These are phyloP conservation scores for Trametes sp. DNA, from an alignment of 1,284 basidiomycete genomes.

Conservation along the genomic window DNA sequence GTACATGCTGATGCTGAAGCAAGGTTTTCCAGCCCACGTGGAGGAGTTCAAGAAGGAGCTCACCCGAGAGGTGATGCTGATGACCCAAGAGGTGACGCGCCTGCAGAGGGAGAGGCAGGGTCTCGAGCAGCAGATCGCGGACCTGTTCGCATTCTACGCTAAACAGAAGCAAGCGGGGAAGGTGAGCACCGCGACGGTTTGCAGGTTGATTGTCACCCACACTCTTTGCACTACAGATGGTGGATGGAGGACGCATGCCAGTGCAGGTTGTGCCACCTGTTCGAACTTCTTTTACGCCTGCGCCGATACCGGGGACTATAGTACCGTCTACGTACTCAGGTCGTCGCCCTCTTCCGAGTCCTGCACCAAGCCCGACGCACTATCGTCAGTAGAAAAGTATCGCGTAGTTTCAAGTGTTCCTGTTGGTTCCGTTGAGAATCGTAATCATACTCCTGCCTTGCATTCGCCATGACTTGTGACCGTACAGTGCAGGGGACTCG, in stretches of 20 bases:
- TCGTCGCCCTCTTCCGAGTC: conserved; percentile 30
- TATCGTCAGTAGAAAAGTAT: neutral
- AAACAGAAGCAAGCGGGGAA: conserved; percentile 62
- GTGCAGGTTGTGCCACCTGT: neutral
- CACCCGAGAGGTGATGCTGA: conserved; percentile 73
- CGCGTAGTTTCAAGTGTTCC: neutral
- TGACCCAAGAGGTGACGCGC: conserved; percentile 78
- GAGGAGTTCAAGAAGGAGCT: conserved; percentile 86
- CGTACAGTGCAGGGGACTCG: neutral
- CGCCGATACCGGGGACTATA: conserved; percentile 19
- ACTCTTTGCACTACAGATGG: neutral
- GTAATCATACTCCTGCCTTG: too few species aligned
- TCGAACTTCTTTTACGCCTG: neutral
- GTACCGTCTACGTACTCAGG: conserved; percentile 2
- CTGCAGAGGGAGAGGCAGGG: conserved; percentile 76
- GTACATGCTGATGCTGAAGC: neutral
- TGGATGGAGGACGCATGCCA: conserved; percentile 17
- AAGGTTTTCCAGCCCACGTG: conserved; percentile 66
- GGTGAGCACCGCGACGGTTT: conserved; percentile 35
- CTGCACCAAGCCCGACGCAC: conserved; percentile 21
- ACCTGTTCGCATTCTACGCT: conserved; percentile 76
- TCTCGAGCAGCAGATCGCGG: conserved; percentile 77
- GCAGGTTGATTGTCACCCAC: neutral
- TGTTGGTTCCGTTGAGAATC: too few species aligned
- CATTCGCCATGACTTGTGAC: too few species aligned